Evolutionary conservation across 192 early-diverging fungal species (phyloP), one percentile per base, ranked within the genome.

Genomic region (Linnemannia elongata): DNA sequence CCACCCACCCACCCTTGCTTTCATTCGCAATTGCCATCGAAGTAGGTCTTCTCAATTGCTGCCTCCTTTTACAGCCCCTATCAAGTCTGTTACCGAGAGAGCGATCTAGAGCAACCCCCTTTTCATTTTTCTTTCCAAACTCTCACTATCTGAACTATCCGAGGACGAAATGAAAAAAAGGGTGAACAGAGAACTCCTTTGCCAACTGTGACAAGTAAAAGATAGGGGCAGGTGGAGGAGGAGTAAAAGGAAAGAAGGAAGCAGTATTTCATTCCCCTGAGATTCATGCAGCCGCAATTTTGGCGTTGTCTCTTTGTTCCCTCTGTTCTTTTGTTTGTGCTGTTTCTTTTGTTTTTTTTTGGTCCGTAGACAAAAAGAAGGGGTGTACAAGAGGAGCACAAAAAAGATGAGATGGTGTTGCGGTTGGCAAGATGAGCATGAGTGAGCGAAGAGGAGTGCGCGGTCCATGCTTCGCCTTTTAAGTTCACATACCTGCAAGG

Each of bases 311-410:
- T 8, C 27, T 70, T 12, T 38, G 10, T 69, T 69, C 20, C 36
- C 33, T 69, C 33, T 69, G 30, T 69, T 69, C 33, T 13, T 63
- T 66, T 66, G 60, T 66, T 24, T 12, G 60, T 1, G 30, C 12
- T 17, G 24, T 66, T 74, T 60, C 20, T 75, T 49, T n/a, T 30
- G 24, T 75, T 20, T 66, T 74, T 75, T 35, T 75, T 49, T n/a
- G n/a, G 9, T 75, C 35, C 35, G 24, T 1, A 54, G 36, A 75
- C 45, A 38, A 49, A 47, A 36, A 55, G 1, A 33, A 24, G 52
- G 17, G 41, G 15, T 1, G 55, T 22, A 33, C 17, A 22, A 52
- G 49, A 18, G 30, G 24, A 35, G 22, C 49, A 52, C 49, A 52
- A 52, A 52, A 18, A 52, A 18, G 49, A 52, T 33, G 27, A 33